Base-by-base conservation (phyloP, 108 stramenopile species). In the Cylindrotheca closterium region DNA sequence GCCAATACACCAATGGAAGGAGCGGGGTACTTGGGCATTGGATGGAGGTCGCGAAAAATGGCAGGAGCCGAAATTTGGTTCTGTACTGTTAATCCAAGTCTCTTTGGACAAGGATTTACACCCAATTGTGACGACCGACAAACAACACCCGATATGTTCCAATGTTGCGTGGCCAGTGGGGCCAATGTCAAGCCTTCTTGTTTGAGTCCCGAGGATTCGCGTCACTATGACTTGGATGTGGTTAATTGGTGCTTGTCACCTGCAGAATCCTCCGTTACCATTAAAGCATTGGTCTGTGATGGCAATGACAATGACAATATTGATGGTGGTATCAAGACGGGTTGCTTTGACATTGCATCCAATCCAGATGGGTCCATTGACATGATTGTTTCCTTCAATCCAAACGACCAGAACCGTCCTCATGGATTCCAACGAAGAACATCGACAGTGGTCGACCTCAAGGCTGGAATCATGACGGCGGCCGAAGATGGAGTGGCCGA, bases 11-110 rank as follows among this genome's bases (percentile, higher is more conserved):
- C 31, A 18, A 58, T 58, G 17, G 57, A 58, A n/a, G 57, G 57
- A 45, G 12, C 42, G 8, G 57, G 57, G n/a, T 58, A 34, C 57
- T 8, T 58, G 18, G 57, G 57, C 7, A 58, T 58, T 22, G 57
- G 57, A 10, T 58, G 10, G 10, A 31, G 28, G 7, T 25, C 57
- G 7, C 32, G 31, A 30, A 5, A 18, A 19, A 58, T 58, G 57
- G 8, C n/a, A 18, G 57, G 57, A 15, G 57, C 57, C 31, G 57
- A 58, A n/a, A 58, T 58, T n/a, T 58, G 57, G 57, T n/a, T n/a
- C n/a, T n/a, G n/a, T n/a, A n/a, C n/a, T n/a, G n/a, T n/a, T n/a
- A n/a, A n/a, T n/a, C n/a, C n/a, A n/a, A n/a, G n/a, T n/a, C n/a
- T n/a, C n/a, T n/a, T n/a, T n/a, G n/a, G n/a, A n/a, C n/a, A n/a